phyloP scores from a whole-genome alignment of 768 basidiomycete genomes.

The Mycena floridula region DNA sequence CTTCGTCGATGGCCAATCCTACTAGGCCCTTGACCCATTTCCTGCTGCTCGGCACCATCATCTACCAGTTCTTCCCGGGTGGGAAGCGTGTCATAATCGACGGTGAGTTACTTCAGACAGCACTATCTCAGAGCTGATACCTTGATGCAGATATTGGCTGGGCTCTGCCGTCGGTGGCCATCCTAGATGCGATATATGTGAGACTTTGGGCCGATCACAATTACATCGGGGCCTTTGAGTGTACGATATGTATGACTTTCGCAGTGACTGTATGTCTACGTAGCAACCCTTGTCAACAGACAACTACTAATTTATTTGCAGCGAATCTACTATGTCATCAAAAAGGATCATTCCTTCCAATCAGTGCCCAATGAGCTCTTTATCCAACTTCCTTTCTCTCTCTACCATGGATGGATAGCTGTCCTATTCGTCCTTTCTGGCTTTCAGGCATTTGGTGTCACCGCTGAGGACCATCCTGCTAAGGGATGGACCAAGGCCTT shows the following conservation, averaged over 20 bases:
- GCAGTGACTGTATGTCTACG: constrained; percentile 40
- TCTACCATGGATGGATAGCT: constrained; percentile 92
- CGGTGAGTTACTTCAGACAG: too few species aligned
- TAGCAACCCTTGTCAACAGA: constrained; percentile 25
- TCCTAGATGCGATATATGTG: constrained; percentile 87
- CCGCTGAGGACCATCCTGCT: constrained; percentile 55
- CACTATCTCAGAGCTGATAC: too few species aligned
- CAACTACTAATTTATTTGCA: constrained; percentile 31
- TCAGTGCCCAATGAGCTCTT: constrained; percentile 75
- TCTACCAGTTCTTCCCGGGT: constrained; percentile 79
- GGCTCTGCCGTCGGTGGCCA: constrained; percentile 82
- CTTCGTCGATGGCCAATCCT: constrained; percentile 8
- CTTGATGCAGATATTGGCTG: constrained; percentile 85
- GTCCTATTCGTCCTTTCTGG: constrained; percentile 76
- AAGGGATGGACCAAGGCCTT: constrained; percentile 93
- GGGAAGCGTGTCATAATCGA: constrained; percentile 82
- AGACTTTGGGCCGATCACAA: constrained; percentile 77
- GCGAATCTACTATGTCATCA: constrained; percentile 94
- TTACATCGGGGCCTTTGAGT: constrained; percentile 78
- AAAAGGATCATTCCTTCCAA: constrained; percentile 72
- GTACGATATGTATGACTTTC: constrained; percentile 84
- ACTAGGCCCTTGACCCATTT: constrained; percentile 81
- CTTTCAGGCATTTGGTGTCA: constrained; percentile 86
- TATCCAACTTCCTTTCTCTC: constrained; percentile 92
- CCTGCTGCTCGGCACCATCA: constrained; percentile 82